A percentile compares a stretch with the other conserved stretches of the same genome.
phyloP scores from a whole-genome alignment of 768 basidiomycete species.

The Heimioporus sp. region DNA sequence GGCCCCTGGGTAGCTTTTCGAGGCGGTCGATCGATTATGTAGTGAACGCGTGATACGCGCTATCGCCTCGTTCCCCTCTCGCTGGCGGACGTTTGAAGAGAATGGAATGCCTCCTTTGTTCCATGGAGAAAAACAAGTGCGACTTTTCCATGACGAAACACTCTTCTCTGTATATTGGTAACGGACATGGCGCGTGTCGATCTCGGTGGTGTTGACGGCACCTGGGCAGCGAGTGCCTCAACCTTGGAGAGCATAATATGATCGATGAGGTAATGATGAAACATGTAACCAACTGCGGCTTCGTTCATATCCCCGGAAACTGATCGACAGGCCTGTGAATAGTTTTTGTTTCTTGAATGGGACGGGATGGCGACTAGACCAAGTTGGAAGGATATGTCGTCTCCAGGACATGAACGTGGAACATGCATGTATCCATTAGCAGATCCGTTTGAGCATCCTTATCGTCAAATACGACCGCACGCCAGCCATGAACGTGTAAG shows the following conservation, averaged over 20 bases:
- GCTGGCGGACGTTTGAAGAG: background rate
- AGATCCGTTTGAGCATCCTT: slow-evolving; percentile 14
- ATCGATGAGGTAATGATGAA: slow-evolving; percentile 30
- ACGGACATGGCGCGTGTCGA: slow-evolving; percentile 19
- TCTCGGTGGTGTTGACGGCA: slow-evolving; percentile 21
- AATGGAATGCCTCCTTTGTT: background rate
- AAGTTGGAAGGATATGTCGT: background rate
- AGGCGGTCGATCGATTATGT: background rate
- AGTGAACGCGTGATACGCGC: slow-evolving; percentile 13
- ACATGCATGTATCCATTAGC: slow-evolving; percentile 16
- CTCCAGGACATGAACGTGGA: slow-evolving; percentile 11
- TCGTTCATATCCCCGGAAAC: slow-evolving; percentile 19
- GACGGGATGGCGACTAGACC: slow-evolving; percentile 2
- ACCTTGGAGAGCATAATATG: slow-evolving; percentile 25
- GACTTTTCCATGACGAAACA: background rate
- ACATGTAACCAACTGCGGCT: slow-evolving; percentile 17
- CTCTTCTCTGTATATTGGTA: background rate
- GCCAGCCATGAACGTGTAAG: slow-evolving; percentile 1
- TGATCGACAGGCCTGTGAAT: slow-evolving; percentile 15
- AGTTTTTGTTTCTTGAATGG: slow-evolving; percentile 2
- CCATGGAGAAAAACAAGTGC: background rate
- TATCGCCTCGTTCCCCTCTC: slow-evolving; percentile 14
- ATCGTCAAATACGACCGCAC: slow-evolving; percentile 26
- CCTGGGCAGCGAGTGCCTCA: slow-evolving; percentile 3
- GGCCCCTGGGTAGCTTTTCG: slow-evolving; percentile 2